Percentiles rank a stretch among this genome's conserved stretches.
Evolutionary conservation across 208 protist species (phyloP).

Genomic region (Angomonas ambiguus): DNA sequence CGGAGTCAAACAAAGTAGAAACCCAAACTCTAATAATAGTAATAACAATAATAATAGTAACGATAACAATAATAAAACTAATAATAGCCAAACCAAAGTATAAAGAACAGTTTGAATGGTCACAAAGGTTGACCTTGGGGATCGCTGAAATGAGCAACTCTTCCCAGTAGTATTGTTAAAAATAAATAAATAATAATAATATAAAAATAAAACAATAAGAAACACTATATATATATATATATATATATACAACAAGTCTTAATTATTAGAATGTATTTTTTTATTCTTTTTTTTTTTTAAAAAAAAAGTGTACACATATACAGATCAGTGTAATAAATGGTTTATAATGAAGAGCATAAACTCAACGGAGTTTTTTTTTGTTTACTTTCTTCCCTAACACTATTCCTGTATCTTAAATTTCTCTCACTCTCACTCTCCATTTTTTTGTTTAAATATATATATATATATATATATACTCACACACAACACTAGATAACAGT

Average conservation of each 20-base stretch:
- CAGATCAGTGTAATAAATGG: no score
- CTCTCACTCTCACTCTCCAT: background rate
- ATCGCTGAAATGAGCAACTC: no score
- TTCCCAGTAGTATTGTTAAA: background rate
- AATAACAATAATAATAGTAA: background rate
- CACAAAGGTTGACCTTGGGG: no score
- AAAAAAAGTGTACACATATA: no score
- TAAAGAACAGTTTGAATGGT: no score
- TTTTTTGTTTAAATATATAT: conserved; percentile 11
- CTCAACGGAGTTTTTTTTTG: background rate
- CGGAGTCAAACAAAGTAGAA: background rate
- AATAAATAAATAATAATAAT: background rate
- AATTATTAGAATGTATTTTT: conserved; percentile 13
- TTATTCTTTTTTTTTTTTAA: conserved; percentile 22
- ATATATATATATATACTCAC: conserved; percentile 6
- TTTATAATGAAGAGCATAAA: no score
- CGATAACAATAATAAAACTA: background rate
- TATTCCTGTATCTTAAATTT: background rate
- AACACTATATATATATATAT: background rate
- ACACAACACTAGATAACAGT: background rate
- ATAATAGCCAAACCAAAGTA: background rate
- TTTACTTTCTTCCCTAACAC: conserved; percentile 9
- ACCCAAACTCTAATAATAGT: background rate
- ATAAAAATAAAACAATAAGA: background rate
- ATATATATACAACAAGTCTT: background rate